Conservation (phyloP, 768 basidiomycete genomes). For the Phylloporus sp. region DNA sequence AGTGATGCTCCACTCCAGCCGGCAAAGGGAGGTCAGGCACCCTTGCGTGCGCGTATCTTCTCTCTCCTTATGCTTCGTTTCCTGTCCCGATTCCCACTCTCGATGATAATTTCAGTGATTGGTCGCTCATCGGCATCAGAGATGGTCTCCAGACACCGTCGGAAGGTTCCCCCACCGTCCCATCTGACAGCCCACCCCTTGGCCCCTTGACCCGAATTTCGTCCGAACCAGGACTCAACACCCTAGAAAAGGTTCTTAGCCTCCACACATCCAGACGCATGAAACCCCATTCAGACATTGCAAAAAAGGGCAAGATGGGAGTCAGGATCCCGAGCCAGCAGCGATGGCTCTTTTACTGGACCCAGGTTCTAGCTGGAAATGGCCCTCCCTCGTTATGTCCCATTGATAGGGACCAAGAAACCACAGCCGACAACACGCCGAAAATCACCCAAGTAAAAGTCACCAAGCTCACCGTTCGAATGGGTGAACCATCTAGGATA, state of each 20-base stretch:
- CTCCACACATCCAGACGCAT: constrained; percentile 69
- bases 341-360: constrained; percentile 78
- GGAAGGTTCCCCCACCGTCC: not conserved
- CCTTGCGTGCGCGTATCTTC: constrained; percentile 76
- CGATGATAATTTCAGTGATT: constrained; percentile 16
- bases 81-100: constrained; percentile 33
- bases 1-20: constrained; percentile 37
- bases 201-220: constrained; percentile 6
- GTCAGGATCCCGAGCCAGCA: constrained; percentile 80
- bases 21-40: constrained; percentile 86
- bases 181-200: not conserved
- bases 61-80: constrained; percentile 47
- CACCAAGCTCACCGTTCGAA: constrained; percentile 52
- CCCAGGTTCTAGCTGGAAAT: constrained; percentile 51
- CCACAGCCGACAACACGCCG: constrained; percentile 5
- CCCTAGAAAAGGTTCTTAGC: constrained; percentile 53
- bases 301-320: constrained; percentile 43
- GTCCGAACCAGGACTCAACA: constrained; percentile 25
- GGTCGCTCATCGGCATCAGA: constrained; percentile 18
- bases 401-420: constrained; percentile 10
- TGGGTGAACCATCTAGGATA: constrained; percentile 50
- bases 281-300: constrained; percentile 36
- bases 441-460: constrained; percentile 46
- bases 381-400: constrained; percentile 47
- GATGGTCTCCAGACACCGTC: constrained; percentile 17